phyloP scores from a whole-genome alignment of 2,329 filamentous ascomycete genomes.

The Aciculosporium take region DNA sequence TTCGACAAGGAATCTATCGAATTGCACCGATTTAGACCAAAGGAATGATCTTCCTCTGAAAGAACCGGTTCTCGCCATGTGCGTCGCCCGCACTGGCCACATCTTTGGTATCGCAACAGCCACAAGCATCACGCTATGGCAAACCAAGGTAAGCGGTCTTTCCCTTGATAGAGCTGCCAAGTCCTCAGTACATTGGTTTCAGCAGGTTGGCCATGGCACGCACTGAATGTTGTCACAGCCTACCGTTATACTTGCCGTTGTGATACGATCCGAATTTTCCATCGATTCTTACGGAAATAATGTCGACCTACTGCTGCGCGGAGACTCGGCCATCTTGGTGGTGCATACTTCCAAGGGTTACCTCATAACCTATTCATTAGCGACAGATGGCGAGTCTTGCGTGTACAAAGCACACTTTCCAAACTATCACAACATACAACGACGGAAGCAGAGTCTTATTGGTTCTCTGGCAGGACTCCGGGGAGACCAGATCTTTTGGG shows the following conservation, averaged over 20 bases:
- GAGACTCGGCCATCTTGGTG: constrained; percentile 83
- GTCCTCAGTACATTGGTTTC: neutral
- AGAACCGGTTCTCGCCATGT: constrained; percentile 59
- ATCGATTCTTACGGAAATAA: constrained; percentile 75
- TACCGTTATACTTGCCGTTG: constrained; percentile 71
- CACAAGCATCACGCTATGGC: constrained; percentile 85
- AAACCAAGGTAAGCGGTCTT: constrained; percentile 60
- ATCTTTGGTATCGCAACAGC: constrained; percentile 76
- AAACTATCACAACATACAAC: constrained; percentile 49
- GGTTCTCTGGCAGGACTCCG: constrained; percentile 39
- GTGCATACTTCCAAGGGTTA: constrained; percentile 77
- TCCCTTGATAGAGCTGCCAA: neutral
- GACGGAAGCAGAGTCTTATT: constrained; percentile 46
- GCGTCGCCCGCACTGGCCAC: constrained; percentile 65
- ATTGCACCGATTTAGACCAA: constrained; percentile 14
- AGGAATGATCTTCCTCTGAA: constrained; percentile 28
- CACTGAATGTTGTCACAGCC: constrained; percentile 41
- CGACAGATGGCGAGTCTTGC: constrained; percentile 65
- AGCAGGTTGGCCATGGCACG: neutral
- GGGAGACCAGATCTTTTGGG: constrained; percentile 52
- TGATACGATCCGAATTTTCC: constrained; percentile 69
- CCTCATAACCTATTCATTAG: constrained; percentile 86
- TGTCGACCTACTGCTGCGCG: constrained; percentile 68
- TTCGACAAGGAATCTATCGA: constrained; percentile 7
- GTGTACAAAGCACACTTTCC: constrained; percentile 77